phyloP scores from a whole-genome alignment of 805 yeast species.

The Metschnikowia reukaufii region DNA sequence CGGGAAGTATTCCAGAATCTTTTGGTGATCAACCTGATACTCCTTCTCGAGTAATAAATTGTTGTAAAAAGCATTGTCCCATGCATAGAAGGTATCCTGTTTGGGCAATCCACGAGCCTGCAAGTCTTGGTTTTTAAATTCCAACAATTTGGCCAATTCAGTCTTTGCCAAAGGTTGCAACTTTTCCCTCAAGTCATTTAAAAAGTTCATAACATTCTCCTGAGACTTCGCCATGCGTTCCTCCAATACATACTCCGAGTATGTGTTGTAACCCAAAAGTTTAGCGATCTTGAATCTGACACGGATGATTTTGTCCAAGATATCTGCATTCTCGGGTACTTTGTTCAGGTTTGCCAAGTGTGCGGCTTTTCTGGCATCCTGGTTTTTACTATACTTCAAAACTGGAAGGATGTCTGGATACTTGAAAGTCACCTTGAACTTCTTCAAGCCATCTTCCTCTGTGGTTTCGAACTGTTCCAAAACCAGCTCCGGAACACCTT shows the following conservation, averaged over 20 bases:
- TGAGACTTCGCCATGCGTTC: slow-evolving; percentile 78
- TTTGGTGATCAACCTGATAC: slow-evolving; percentile 68
- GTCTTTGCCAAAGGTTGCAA: slow-evolving; percentile 57
- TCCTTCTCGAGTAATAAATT: slow-evolving; percentile 64
- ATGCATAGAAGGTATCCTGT: slow-evolving; percentile 49
- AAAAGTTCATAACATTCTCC: slow-evolving; percentile 57
- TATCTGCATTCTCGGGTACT: slow-evolving; percentile 56
- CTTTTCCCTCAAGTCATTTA: slow-evolving; percentile 59
- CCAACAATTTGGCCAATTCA: slow-evolving; percentile 50
- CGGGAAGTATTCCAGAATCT: slow-evolving; percentile 78
- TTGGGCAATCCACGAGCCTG: slow-evolving; percentile 42
- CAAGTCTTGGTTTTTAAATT: slow-evolving; percentile 55
- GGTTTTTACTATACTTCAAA: slow-evolving; percentile 64
- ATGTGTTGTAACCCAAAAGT: slow-evolving; percentile 64
- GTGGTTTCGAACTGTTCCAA: slow-evolving; percentile 55
- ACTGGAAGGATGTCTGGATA: slow-evolving; percentile 80
- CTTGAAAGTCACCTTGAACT: slow-evolving; percentile 69
- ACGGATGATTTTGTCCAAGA: slow-evolving; percentile 59
- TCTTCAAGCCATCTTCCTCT: slow-evolving; percentile 41
- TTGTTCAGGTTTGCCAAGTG: slow-evolving; percentile 68
- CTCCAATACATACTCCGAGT: slow-evolving; percentile 70
- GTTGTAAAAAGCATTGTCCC: slow-evolving; percentile 75
- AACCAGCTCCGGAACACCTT: slow-evolving; percentile 70
- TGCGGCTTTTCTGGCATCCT: slow-evolving; percentile 66
- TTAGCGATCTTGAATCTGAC: slow-evolving; percentile 63